These are phyloP conservation scores for Pharus latifolius DNA, from an alignment of 176 grass and related monocot genomes.

Conservation along the genomic window DNA sequence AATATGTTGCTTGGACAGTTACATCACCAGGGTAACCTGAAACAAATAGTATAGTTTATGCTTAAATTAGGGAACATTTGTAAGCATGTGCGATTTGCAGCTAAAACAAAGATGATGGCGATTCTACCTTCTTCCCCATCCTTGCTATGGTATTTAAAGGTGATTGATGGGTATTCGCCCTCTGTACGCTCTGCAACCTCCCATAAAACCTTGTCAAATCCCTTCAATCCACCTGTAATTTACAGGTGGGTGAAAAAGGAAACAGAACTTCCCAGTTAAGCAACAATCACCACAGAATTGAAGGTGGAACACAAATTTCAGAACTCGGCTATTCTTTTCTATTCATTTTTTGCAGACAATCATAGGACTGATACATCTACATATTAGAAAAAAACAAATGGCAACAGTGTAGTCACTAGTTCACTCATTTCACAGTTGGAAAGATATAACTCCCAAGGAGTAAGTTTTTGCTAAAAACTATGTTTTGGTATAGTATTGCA, in stretches of 20 bases:
- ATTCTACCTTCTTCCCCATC: constrained; percentile 79
- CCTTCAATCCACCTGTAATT: constrained; percentile 60
- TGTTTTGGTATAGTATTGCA: too few relatives aligned
- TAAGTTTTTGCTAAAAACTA: too few relatives aligned
- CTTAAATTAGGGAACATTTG: background rate
- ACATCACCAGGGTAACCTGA: constrained; percentile 82
- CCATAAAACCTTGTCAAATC: constrained; percentile 85
- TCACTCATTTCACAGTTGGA: too few relatives aligned
- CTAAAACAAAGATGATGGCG: background rate
- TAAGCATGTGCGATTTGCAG: background rate
- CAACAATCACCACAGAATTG: background rate
- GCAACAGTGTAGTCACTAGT: too few relatives aligned
- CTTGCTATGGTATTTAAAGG: constrained; percentile 65
- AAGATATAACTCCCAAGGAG: too few relatives aligned
- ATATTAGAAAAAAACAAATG: background rate
- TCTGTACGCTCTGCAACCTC: constrained; percentile 52
- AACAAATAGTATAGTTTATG: background rate
- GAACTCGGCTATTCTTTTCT: background rate
- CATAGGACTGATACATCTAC: background rate
- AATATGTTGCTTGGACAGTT: constrained; percentile 46
- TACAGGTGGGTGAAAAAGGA: background rate
- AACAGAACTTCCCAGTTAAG: background rate
- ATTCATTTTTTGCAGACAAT: background rate
- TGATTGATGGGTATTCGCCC: constrained; percentile 58
- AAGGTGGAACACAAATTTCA: background rate